phyloP scores from a whole-genome alignment of 257 asterid species.

The Datura wrightii region DNA sequence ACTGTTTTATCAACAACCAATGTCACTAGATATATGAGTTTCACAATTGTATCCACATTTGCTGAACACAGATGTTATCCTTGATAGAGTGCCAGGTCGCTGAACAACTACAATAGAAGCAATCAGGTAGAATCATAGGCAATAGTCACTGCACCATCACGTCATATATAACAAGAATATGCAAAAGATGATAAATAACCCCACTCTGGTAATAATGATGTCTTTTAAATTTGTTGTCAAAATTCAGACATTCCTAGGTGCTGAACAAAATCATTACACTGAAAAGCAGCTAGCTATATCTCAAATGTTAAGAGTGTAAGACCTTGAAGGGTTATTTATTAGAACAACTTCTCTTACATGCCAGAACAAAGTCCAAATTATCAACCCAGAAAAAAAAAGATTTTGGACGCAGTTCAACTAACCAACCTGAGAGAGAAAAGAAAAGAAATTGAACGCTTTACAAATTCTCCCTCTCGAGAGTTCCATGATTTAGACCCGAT shows the following conservation, averaged over 20 bases:
- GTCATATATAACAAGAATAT: not conserved
- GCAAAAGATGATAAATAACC: not conserved
- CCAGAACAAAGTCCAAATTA: not conserved
- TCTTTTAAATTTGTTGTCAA: not conserved
- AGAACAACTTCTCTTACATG: not conserved
- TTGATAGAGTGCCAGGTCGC: slow-evolving; percentile 4
- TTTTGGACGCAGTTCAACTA: not conserved
- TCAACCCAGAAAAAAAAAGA: not conserved
- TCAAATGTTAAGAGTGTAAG: not conserved
- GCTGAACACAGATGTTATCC: not conserved
- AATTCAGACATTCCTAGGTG: not conserved
- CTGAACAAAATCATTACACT: not conserved
- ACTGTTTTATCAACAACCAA: not conserved
- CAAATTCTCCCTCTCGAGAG: not conserved
- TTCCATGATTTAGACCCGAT: not conserved
- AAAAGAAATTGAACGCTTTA: not conserved
- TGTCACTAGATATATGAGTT: not conserved
- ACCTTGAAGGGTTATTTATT: not conserved
- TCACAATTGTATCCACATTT: not conserved
- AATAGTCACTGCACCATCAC: not conserved
- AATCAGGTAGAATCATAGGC: not conserved
- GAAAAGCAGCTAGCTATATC: not conserved
- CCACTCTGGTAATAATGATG: not conserved
- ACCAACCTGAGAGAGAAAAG: not conserved
- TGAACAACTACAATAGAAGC: not conserved